These are phyloP conservation scores for Mycotypha africana DNA, from an alignment of 371 early-diverging fungal species.

Conservation along the genomic window DNA sequence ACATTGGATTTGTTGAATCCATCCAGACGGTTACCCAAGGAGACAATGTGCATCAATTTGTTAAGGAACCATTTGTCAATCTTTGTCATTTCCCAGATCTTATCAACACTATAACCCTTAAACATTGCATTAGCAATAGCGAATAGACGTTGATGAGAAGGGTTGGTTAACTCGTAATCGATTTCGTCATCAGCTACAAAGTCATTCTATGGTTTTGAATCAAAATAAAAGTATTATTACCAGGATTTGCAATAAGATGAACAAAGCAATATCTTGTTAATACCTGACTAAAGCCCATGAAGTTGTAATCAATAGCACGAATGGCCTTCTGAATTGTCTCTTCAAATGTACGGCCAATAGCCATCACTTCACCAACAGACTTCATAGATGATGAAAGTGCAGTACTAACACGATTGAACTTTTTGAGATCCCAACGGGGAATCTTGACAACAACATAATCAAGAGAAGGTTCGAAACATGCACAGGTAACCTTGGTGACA, in stretches of 20 bases:
- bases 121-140: slow-evolving; percentile 86
- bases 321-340: slow-evolving; percentile 96
- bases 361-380: slow-evolving; percentile 96
- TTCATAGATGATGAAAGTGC: slow-evolving; percentile 91
- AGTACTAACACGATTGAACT: slow-evolving; percentile 87
- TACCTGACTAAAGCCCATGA: slow-evolving; percentile 76
- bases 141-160: slow-evolving; percentile 88
- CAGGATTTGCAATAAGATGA: too few species aligned
- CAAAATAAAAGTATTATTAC: too few species aligned
- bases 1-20: slow-evolving; percentile 43
- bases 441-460: slow-evolving; percentile 95
- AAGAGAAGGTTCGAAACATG: slow-evolving; percentile 93
- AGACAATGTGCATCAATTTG: slow-evolving; percentile 71
- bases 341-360: slow-evolving; percentile 92
- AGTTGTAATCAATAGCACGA: slow-evolving; percentile 84
- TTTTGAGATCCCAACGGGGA: slow-evolving; percentile 95
- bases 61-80: slow-evolving; percentile 96
- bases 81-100: slow-evolving; percentile 80
- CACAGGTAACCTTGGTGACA: slow-evolving; percentile 91
- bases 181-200: slow-evolving; percentile 52
- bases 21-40: slow-evolving; percentile 39
- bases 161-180: slow-evolving; percentile 77
- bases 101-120: slow-evolving; percentile 82
- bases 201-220: too few species aligned
- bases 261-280: too few species aligned